Conservation (phyloP, 768 basidiomycete species). For the Leccinum rimulosum region DNA sequence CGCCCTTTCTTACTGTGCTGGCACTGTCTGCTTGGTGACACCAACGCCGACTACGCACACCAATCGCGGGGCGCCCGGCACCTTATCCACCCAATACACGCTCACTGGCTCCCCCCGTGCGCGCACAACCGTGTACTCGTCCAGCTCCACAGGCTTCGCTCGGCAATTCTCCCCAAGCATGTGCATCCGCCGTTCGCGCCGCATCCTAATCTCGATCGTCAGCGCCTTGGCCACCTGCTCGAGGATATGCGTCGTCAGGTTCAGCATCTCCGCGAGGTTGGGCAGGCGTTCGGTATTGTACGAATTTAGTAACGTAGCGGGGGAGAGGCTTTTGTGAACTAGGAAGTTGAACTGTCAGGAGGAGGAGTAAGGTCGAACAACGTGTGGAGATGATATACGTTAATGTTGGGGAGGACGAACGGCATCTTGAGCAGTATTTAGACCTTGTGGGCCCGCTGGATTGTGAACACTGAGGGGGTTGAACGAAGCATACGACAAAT, state of each 20-base stretch:
- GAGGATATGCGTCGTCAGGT: conserved; percentile 31
- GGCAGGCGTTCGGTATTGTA: too few relatives aligned
- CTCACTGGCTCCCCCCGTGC: neutral
- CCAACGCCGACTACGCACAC: neutral
- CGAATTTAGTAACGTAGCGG: too few relatives aligned
- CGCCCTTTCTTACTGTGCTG: too few relatives aligned
- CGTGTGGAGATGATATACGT: too few relatives aligned
- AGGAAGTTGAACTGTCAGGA: too few relatives aligned
- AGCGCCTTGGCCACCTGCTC: neutral
- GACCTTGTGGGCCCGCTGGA: conserved; percentile 30
- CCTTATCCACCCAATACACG: neutral
- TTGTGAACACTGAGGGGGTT: conserved; percentile 16
- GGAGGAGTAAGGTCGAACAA: too few relatives aligned
- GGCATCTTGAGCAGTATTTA: conserved; percentile 39
- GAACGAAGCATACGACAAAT: neutral
- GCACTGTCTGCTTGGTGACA: too few relatives aligned
- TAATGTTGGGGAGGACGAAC: conserved; percentile 26
- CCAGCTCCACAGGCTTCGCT: conserved; percentile 22
- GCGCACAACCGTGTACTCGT: conserved; percentile 25
- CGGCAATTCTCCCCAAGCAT: conserved; percentile 21
- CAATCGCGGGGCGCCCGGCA: neutral
- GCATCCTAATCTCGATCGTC: neutral
- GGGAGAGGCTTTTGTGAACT: too few relatives aligned
- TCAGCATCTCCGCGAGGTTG: too few relatives aligned
- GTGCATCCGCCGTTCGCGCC: conserved; percentile 1